phyloP scores from a whole-genome alignment of 2,329 filamentous ascomycete species.

The Ophiostoma novo-ulmi region DNA sequence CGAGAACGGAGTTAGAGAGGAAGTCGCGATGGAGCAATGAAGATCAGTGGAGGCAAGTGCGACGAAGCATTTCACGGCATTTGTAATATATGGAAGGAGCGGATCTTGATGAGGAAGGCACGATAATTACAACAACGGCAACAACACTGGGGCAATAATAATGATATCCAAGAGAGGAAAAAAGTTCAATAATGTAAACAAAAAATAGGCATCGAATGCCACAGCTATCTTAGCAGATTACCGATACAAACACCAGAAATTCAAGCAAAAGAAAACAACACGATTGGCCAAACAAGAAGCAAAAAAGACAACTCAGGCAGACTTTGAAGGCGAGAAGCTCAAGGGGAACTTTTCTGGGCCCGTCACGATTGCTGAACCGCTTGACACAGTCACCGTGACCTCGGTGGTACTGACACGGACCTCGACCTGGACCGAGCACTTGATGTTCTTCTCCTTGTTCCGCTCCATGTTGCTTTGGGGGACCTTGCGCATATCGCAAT shows the following conservation, averaged over 20 bases:
- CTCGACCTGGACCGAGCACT: slow-evolving; percentile 23
- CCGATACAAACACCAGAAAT: not conserved
- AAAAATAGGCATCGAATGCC: not conserved
- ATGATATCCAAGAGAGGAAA: not conserved
- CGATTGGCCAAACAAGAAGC: not conserved
- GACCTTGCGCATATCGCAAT: slow-evolving; percentile 29
- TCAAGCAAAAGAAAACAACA: not conserved
- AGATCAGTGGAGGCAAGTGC: slow-evolving; percentile 14
- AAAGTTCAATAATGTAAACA: not conserved
- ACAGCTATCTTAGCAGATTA: not conserved
- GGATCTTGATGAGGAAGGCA: not conserved
- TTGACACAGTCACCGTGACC: slow-evolving; percentile 20
- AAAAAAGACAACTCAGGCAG: not conserved
- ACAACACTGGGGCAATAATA: not conserved
- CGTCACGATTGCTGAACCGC: slow-evolving; percentile 18
- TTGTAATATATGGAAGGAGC: not conserved
- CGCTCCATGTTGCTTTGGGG: slow-evolving; percentile 20
- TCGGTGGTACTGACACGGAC: slow-evolving; percentile 20
- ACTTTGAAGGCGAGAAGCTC: not conserved
- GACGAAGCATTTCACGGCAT: not conserved
- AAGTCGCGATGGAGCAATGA: not conserved
- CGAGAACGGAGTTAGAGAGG: not conserved
- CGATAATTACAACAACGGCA: not conserved
- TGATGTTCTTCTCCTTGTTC: slow-evolving; percentile 13
- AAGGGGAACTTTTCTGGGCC: slow-evolving; percentile 18